Percentiles rank a stretch among this genome's conserved stretches.
phyloP scores from a whole-genome alignment of 768 basidiomycete species.

The Boletus pseudo-olivaceus region DNA sequence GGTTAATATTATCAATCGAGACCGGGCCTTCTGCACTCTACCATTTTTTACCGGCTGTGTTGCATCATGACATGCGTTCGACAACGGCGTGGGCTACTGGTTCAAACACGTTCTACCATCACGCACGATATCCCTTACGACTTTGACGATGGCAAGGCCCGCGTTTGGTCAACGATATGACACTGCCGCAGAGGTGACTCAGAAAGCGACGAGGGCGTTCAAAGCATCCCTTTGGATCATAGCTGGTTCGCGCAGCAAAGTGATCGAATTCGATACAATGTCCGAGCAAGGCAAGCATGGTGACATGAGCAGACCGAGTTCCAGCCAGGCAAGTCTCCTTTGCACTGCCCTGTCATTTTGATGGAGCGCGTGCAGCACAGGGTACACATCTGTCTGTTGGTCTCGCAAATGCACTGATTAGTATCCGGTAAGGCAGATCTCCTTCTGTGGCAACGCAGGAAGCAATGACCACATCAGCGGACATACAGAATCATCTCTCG shows the following conservation, averaged over 20 bases:
- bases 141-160: not conserved
- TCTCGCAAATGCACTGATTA: not conserved
- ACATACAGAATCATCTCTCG: not conserved
- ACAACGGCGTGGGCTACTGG: slow-evolving; percentile 3
- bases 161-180: not conserved
- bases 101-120: not conserved
- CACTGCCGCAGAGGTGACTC: not conserved
- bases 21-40: not conserved
- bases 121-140: not conserved
- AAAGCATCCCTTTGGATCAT: not conserved
- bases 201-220: not conserved
- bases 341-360: not conserved
- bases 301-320: not conserved
- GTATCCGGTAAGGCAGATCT: not conserved
- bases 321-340: not conserved
- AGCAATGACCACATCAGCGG: slow-evolving; percentile 1
- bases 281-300: slow-evolving; percentile 1
- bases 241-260: not conserved
- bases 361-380: not conserved
- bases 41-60: not conserved
- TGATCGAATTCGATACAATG: not conserved
- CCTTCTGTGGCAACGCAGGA: slow-evolving; percentile 1
- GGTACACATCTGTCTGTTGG: not conserved
- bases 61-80: slow-evolving; percentile 3
- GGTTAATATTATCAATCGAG: slow-evolving; percentile 8